Base-by-base conservation (phyloP, 345 rosid species). In the Populus alba region DNA sequence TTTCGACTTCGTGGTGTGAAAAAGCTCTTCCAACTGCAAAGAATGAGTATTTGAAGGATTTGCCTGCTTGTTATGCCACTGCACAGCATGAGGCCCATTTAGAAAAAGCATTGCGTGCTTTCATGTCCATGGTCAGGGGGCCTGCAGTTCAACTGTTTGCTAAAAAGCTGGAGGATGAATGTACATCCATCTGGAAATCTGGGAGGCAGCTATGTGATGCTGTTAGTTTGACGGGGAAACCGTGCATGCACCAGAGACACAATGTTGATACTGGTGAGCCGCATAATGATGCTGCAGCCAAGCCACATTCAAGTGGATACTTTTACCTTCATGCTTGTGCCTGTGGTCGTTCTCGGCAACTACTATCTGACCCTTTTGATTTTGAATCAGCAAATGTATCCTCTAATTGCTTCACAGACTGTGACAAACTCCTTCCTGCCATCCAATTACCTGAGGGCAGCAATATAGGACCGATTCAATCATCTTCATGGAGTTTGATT, bases 171-270 rank as follows among this genome's bases (percentile, higher is more conserved):
- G 87, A 86, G 84, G 91, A 89, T 83, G 98, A 91, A 79, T 93
- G 98, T 85, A 81, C 80, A 17, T 87, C 85, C 73, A 83, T 91
- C 37, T 93, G 98, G 97, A 88, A 86, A 85, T 89, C 93, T 49
- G 97, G 94, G 35, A 89, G 98, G 84, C 98, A 91, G 81, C 89
- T 90, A 9, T 93, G 97, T 84, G 98, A 93, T 83, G 93, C 94
- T 73, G 86, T 89, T 82, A 93, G 98, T 90, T 87, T 93, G 88
- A 91, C 98, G 0, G 97, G 93, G 76, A 93, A 90, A 83, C 94
- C 94, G 39, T 93, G 98, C 68, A 77, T 88, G 89, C 91, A 90
- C 85, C 91, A 83, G 79, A 87, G 93, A 71, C 98, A 91, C 76
- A 77, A 82, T 75, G 67, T 74, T 66, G 80, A 73, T 59, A 82